phyloP scores from a whole-genome alignment of 163 green algal species.

The Coccomyxa subellipsoidea region DNA sequence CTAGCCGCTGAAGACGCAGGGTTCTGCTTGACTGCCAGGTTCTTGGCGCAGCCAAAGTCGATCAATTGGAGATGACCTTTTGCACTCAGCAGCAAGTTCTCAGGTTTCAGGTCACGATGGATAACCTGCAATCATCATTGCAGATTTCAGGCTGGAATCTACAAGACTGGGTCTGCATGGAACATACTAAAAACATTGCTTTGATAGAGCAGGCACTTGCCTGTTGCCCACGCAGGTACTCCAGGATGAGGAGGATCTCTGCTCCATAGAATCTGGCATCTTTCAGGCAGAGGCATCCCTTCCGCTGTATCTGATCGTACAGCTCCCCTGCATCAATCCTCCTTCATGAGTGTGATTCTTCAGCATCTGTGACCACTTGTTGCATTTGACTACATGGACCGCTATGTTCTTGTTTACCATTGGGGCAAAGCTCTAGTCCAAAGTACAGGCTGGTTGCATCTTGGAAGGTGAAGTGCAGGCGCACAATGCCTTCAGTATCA shows the following conservation, averaged over 20 bases:
- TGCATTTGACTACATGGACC: background rate
- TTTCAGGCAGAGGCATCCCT: constrained; percentile 28
- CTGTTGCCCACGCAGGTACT: constrained; percentile 60
- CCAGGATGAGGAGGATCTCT: constrained; percentile 83
- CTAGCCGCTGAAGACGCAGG: background rate
- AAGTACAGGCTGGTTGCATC: constrained; percentile 69
- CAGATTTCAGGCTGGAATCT: too few species aligned
- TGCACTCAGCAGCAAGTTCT: constrained; percentile 91
- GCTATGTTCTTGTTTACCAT: constrained; percentile 28
- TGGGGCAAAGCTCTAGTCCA: constrained; percentile 80
- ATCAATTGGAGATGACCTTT: constrained; percentile 89
- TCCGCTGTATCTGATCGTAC: constrained; percentile 78
- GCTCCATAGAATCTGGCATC: constrained; percentile 67
- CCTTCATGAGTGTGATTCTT: background rate
- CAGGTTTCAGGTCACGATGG: constrained; percentile 94
- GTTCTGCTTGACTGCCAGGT: constrained; percentile 23
- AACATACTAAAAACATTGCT: too few species aligned
- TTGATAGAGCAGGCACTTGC: constrained; percentile 39
- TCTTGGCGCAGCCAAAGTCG: constrained; percentile 89
- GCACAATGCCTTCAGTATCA: constrained; percentile 58
- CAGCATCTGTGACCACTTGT: background rate
- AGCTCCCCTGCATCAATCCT: constrained; percentile 73
- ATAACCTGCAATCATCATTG: constrained; percentile 51
- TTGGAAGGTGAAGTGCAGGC: constrained; percentile 85
- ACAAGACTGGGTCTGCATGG: too few species aligned